These are phyloP conservation scores for Eremothecium sinecaudum DNA, from an alignment of 1,139 yeast species.

Conservation along the genomic window DNA sequence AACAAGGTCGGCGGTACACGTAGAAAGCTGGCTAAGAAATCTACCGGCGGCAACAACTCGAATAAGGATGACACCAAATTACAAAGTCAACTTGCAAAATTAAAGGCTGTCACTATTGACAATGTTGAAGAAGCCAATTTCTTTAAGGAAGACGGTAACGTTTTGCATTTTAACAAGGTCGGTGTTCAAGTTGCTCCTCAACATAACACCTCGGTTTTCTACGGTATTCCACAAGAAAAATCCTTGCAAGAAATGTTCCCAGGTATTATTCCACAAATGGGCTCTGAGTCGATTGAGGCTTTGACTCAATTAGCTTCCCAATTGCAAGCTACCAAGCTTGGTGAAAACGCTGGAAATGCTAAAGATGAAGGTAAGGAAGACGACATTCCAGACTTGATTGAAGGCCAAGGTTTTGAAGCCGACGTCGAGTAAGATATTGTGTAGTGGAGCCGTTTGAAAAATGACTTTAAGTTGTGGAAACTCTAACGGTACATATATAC, in stretches of 20 bases:
- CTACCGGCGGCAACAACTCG: constrained; percentile 26
- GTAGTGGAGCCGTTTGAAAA: background rate
- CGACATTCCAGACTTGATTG: constrained; percentile 89
- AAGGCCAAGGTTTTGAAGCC: constrained; percentile 89
- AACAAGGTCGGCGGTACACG: constrained; percentile 87
- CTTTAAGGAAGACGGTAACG: constrained; percentile 94
- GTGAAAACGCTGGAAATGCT: constrained; percentile 30
- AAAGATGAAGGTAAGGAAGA: constrained; percentile 38
- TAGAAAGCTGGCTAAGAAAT: constrained; percentile 64
- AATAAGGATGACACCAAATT: constrained; percentile 77
- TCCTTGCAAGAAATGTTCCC: constrained; percentile 89
- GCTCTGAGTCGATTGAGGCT: constrained; percentile 89
- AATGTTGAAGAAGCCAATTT: constrained; percentile 95
- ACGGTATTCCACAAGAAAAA: constrained; percentile 94
- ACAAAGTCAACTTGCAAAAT: constrained; percentile 80
- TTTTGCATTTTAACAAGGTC: constrained; percentile 89
- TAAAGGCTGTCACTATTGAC: constrained; percentile 81
- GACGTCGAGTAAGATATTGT: constrained; percentile 45
- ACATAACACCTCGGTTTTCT: constrained; percentile 88
- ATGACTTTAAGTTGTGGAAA: no score
- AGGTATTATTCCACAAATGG: constrained; percentile 90
- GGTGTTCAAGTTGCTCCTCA: constrained; percentile 90
- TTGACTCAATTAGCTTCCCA: constrained; percentile 87
- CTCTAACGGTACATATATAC: background rate
- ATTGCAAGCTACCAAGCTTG: constrained; percentile 57